Percentiles rank a stretch among this genome's conserved stretches.
These are phyloP conservation scores for Camellia lanceoleosa DNA, from an alignment of 148 eudicot species.

Conservation along the genomic window DNA sequence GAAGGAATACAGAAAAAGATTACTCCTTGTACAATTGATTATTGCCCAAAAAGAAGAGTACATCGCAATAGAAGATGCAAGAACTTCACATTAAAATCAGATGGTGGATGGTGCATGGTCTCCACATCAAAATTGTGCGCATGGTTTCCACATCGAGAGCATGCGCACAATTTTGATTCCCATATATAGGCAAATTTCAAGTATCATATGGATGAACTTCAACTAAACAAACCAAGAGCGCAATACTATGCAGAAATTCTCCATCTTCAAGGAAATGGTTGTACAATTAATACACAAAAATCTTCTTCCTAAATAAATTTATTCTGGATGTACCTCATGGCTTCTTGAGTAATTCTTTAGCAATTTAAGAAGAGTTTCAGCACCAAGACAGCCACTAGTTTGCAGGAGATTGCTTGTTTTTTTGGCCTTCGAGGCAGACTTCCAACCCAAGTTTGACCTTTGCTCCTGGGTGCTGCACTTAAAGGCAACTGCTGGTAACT, in stretches of 20 bases:
- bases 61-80: not conserved
- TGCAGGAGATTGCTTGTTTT: slow-evolving; percentile 68
- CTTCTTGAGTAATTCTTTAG: slow-evolving; percentile 95
- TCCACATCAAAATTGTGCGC: not conserved
- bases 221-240: not conserved
- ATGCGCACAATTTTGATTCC: not conserved
- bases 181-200: not conserved
- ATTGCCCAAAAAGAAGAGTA: not conserved
- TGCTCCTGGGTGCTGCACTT: slow-evolving; percentile 98
- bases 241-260: not conserved
- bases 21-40: too few relatives aligned
- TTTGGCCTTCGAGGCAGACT: slow-evolving; percentile 55
- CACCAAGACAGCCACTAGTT: slow-evolving; percentile 97
- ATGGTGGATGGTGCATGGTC: not conserved
- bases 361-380: slow-evolving; percentile 80
- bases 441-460: slow-evolving; percentile 79
- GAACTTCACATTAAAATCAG: not conserved
- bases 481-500: slow-evolving; percentile 88
- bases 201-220: not conserved
- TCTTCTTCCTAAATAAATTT: not conserved
- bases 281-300: not conserved
- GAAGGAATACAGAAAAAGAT: not conserved
- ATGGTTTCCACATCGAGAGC: not conserved
- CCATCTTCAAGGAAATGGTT: not conserved
- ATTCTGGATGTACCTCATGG: slow-evolving; percentile 57